Evolutionary conservation across 441 rosid species (phyloP).

Genomic region (Erodium moschatum): DNA sequence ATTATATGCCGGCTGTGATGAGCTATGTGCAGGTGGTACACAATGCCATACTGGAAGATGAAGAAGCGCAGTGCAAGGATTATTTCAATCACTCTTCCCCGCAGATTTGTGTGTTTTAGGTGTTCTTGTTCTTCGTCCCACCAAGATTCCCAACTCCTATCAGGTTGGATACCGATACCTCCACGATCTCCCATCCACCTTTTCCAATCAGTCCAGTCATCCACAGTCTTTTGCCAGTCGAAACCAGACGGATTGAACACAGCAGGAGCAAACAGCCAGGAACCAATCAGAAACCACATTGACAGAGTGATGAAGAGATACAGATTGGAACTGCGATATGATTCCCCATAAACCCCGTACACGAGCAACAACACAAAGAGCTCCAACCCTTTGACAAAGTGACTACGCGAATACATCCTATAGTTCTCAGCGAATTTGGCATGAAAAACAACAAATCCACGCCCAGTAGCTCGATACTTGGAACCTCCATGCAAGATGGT

Average conservation of each 20-base stretch:
- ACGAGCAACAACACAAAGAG: slow-evolving; percentile 51
- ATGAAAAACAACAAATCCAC: slow-evolving; percentile 31
- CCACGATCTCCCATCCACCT: slow-evolving; percentile 93
- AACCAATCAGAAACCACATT: slow-evolving; percentile 83
- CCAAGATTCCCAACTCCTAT: slow-evolving; percentile 96
- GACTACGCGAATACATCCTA: slow-evolving; percentile 84
- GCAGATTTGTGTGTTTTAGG: slow-evolving; percentile 47
- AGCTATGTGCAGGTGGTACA: too few species aligned
- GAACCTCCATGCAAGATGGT: slow-evolving; percentile 91
- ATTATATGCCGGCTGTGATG: slow-evolving; percentile 34
- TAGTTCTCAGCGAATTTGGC: slow-evolving; percentile 74
- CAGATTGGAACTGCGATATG: slow-evolving; percentile 66
- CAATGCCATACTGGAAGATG: too few species aligned
- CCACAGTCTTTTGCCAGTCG: slow-evolving; percentile 46
- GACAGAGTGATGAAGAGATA: slow-evolving; percentile 62
- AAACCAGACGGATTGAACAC: slow-evolving; percentile 67
- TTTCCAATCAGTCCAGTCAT: slow-evolving; percentile 98
- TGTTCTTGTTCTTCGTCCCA: slow-evolving; percentile 87
- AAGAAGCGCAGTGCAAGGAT: too few species aligned
- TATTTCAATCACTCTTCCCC: too few species aligned
- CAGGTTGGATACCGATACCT: slow-evolving; percentile 68
- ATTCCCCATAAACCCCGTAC: slow-evolving; percentile 56
- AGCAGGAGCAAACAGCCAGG: slow-evolving; percentile 95
- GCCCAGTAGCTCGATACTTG: slow-evolving; percentile 75
- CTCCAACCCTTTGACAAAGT: slow-evolving; percentile 90